A percentile compares a stretch with the other conserved stretches of the same genome.
Conservation (phyloP, 306 rosid genomes). For the Leucaena leucocephala region DNA sequence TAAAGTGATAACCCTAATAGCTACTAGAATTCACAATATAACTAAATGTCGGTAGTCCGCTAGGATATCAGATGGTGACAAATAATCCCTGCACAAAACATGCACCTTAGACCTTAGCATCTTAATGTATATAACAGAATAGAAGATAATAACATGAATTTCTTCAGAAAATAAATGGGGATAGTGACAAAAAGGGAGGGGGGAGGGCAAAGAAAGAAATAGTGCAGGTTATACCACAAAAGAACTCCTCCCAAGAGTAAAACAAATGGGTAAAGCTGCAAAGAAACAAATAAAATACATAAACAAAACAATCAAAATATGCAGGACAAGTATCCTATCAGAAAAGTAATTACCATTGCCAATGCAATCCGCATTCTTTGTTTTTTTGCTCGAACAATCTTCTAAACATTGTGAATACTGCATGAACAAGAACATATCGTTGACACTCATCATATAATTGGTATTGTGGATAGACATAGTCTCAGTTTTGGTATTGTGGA, state of each 20-base stretch:
- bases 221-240: conserved; percentile 61
- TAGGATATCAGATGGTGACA: conserved; percentile 79
- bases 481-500: conserved; percentile 11
- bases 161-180: conserved; percentile 20
- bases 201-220: neutral
- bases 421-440: conserved; percentile 41
- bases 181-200: neutral
- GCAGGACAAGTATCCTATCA: conserved; percentile 9
- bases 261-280: conserved; percentile 79
- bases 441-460: conserved; percentile 21
- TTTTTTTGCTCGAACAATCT: conserved; percentile 79
- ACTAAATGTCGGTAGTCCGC: conserved; percentile 77
- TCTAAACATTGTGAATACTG: conserved; percentile 70
- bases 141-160: conserved; percentile 10
- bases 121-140: conserved; percentile 25
- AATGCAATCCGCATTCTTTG: conserved; percentile 77
- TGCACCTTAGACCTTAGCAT: neutral
- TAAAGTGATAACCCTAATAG: conserved; percentile 22
- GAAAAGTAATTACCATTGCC: conserved; percentile 72
- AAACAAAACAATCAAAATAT: conserved; percentile 30
- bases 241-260: conserved; percentile 78
- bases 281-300: conserved; percentile 33
- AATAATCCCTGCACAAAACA: conserved; percentile 67
- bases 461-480: conserved; percentile 10
- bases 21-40: conserved; percentile 33